These are phyloP conservation scores for Suaeda aralocaspica DNA, from an alignment of 148 eudicot species.

Conservation along the genomic window DNA sequence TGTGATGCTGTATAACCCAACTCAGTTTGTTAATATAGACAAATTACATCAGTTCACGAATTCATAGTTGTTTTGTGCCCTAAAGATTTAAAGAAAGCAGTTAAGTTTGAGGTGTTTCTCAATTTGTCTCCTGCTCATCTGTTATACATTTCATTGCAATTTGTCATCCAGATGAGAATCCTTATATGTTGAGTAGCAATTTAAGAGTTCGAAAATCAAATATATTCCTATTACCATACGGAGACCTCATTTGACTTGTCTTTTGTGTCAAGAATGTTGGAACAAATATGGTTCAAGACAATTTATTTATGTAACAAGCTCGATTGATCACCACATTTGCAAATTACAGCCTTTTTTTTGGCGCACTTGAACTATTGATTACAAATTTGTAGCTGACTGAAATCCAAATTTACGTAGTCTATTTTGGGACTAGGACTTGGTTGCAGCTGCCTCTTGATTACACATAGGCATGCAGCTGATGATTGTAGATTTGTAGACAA, in stretches of 20 bases:
- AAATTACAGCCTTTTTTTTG: no score
- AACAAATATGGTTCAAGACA: no score
- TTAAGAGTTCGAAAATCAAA: neutral
- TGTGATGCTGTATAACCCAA: conserved; percentile 10
- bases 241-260: neutral
- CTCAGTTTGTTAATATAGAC: conserved; percentile 2
- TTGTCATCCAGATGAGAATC: neutral
- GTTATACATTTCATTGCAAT: neutral
- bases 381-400: no score
- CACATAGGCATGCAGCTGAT: no score
- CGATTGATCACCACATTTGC: no score
- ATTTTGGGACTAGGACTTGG: no score
- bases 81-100: neutral
- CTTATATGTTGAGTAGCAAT: neutral
- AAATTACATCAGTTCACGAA: neutral
- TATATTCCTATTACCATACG: neutral
- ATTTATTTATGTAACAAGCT: no score
- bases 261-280: no score
- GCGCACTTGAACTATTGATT: no score
- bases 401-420: no score
- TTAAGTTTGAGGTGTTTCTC: neutral
- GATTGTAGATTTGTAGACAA: no score
- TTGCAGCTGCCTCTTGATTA: no score
- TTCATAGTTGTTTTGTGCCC: neutral
- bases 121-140: neutral